Evolutionary conservation across 2,329 filamentous ascomycete species (phyloP), one percentile per base, ranked within the genome.

Genomic region (Fusarium praegraminearum): DNA sequence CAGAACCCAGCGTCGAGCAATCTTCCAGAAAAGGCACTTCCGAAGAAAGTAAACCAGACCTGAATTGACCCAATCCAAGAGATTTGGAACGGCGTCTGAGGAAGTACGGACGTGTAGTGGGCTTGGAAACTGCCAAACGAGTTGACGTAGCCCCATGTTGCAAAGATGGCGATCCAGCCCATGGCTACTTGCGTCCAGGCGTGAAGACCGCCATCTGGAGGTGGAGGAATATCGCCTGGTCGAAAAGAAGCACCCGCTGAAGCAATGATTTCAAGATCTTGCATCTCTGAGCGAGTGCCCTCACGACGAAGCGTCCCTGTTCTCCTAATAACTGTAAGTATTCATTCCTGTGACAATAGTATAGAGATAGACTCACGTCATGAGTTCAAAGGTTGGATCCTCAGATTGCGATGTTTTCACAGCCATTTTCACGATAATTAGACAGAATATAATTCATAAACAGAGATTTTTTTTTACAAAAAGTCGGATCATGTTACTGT

Each of bases 61-160:
- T 85, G 83, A 2, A 84, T 74, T 3, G 81, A 83, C 1, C 83
- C 83, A 26, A 84, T 84, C 81, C 82, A 83, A 0, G 82, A 82
- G 13, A 85, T 83, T 7, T 76, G 70, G 1, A 82, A 82, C 1
- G 79, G 71, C 0, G 78, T 68, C 15, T 76, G 71, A 3, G 80
- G 65, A 2, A 75, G 73, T 0, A 70, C 60, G 1, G 70, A 66
- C 11, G 75, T 78, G 65, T 84, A 84, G 67, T 83, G 83, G 0
- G 78, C 73, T 67, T 84, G 82, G 53, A 83, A 85, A 28, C 77
- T 78, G 4, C 83, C 83, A 46, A 83, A 84, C 1, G 80, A 80
- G 57, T 83, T 83, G 18, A 83, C 78, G 70, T 83, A 82, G 44
- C 83, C 83, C 77, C 81, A 83, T 4, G 80, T 81, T 6, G 79